Base-by-base conservation (phyloP, 75 land plant genomes). In the Gnetum montanum region DNA sequence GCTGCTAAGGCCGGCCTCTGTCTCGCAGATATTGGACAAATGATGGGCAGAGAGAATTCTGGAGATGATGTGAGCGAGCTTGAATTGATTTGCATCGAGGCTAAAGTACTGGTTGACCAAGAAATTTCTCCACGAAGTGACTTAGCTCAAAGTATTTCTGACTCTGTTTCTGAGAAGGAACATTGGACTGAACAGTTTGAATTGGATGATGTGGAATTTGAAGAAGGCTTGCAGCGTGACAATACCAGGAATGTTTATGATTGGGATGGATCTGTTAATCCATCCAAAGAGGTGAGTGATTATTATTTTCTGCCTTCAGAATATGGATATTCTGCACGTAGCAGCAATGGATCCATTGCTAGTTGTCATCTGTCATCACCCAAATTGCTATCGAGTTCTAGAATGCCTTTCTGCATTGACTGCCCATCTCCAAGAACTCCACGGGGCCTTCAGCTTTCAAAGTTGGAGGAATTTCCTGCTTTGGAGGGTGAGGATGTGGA, bases 31-130 rank as follows among this genome's bases (percentile, higher is more conserved):
- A 75, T 75, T 18, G 78, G 76, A 6, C 68, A 57, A 31, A 75
- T 75, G 69, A 75, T 75, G 78, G 52, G 70, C 37, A 46, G 75
- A 7, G 72, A 71, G 73, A 63, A 68, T 40, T 49, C 43, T 58
- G 76, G 51, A 29, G 78, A 71, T 57, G 78, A 53, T 16, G 24
- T 44, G 4, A 75, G 78, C 43, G 70, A 75, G 64, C 58, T 75
- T 31, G 78, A 75, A 34, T 28, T 56, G 18, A 52, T 75, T 22
- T 75, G 78, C 37, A 34, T 65, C 46, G 60, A 41, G 19, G 78
- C 78, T 12, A 75, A 65, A 44, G 13, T 62, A 35, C 37, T 23
- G 47, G n/a, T 46, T 43, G 25, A 45, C 26, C 25, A 56, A 41
- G n/a, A 43, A 10, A 44, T 52, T 43, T 44, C 60, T 35, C 20